Percentiles rank a stretch among this genome's conserved stretches.
phyloP scores from a whole-genome alignment of 495 filamentous ascomycete genomes.

The Baudoinia panamericana region DNA sequence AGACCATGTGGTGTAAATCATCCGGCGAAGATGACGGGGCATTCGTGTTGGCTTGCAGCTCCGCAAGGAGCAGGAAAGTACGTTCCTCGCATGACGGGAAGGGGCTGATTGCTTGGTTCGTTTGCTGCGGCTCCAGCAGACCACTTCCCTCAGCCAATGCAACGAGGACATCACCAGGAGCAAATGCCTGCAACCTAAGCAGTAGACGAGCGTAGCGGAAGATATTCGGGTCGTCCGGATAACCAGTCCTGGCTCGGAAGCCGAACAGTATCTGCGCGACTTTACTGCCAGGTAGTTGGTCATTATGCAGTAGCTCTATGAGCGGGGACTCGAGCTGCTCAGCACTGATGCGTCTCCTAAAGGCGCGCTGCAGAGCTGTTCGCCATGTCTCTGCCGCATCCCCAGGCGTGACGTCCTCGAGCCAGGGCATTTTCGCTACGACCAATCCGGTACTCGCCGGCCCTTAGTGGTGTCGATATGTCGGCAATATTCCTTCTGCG shows the following conservation, averaged over 20 bases:
- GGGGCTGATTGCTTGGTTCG: neutral
- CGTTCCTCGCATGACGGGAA: constrained; percentile 17
- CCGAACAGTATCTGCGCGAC: constrained; percentile 12
- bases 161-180: constrained; percentile 7
- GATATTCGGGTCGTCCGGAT: constrained; percentile 10
- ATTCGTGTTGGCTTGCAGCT: neutral
- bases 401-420: neutral
- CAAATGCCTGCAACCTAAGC: constrained; percentile 1
- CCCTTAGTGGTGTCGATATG: too few species aligned
- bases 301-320: neutral
- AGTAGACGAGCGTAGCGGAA: constrained; percentile 9
- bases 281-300: neutral
- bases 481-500: too few species aligned
- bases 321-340: constrained; percentile 5
- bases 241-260: constrained; percentile 2
- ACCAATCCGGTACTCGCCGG: too few species aligned
- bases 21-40: neutral
- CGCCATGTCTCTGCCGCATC: constrained; percentile 6
- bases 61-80: constrained; percentile 12
- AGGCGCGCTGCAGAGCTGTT: constrained; percentile 8
- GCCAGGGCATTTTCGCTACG: constrained; percentile 16
- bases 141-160: too few species aligned
- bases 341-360: constrained; percentile 5
- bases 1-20: neutral
- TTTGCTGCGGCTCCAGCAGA: neutral